Evolutionary conservation across 2,329 filamentous ascomycete species (phyloP), one percentile per base, ranked within the genome.

Genomic region (Akanthomyces dipterigenus): DNA sequence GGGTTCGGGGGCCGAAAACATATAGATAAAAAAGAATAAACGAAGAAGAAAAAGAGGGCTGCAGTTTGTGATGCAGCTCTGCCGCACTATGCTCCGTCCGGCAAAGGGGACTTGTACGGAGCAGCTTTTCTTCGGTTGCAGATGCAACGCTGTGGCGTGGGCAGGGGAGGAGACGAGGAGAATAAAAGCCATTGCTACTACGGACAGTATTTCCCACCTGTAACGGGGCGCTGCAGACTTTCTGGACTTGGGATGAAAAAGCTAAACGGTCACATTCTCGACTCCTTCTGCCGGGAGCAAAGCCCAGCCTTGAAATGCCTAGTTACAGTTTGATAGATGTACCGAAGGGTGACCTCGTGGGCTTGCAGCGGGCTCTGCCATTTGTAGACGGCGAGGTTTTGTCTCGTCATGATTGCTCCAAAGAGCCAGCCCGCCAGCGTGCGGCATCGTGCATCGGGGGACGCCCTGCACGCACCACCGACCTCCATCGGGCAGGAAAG

Each of bases 141-240:
- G 50, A 54, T 54, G 50, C 50, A 54, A 54, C 50, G 34, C 50
- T 54, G 50, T 54, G 50, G 50, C 50, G 50, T 40, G 50, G 43
- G 43, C 12, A 11, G 22, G n/a, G n/a, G n/a, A n/a, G n/a, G n/a
- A n/a, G n/a, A n/a, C n/a, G n/a, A 24, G 5, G 43, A 46, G 22
- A 6, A 20, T 24, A 7, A 22, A 22, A n/a, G n/a, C 43, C 5
- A 8, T n/a, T 22, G 12, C n/a, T 26, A 20, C 12, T 22, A 16
- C 9, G n/a, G n/a, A n/a, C n/a, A n/a, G n/a, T n/a, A n/a, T 34
- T 5, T 34, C 31, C 31, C 12, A 38, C 36, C 11, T 38, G 36
- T 38, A 16, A 38, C 36, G 36, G 36, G 14, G 12, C 36, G n/a
- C 36, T 16, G 36, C 36, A 38, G 12, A 4, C 9, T 28, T 49